A percentile compares a stretch with the other conserved stretches of the same genome.
Evolutionary conservation across 1,139 yeast species (phyloP).

Genomic region (Geotrichum candidum): DNA sequence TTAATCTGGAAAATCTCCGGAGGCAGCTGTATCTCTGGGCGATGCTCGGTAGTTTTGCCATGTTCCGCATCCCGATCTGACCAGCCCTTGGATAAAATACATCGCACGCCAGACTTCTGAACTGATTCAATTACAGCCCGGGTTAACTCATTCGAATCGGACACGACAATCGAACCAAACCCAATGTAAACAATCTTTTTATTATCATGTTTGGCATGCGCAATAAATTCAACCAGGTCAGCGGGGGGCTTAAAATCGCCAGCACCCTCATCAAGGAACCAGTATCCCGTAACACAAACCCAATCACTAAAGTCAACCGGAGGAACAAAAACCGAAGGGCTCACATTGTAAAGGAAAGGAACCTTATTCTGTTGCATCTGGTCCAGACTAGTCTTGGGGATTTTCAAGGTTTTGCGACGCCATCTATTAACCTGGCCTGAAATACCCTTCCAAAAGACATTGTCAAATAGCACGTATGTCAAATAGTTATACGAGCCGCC

Average conservation of each 20-base stretch:
- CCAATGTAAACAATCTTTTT: conserved; percentile 86
- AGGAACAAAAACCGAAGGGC: conserved; percentile 85
- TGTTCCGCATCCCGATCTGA: conserved; percentile 53
- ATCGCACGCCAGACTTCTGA: conserved; percentile 67
- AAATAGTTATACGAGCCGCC: conserved; percentile 90
- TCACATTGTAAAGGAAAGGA: conserved; percentile 84
- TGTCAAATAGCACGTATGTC: conserved; percentile 89
- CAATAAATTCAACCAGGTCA: conserved; percentile 54
- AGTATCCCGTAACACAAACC: conserved; percentile 91
- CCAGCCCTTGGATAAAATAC: conserved; percentile 93
- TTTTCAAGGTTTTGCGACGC: conserved; percentile 61
- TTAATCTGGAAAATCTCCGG: conserved; percentile 63
- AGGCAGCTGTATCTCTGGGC: conserved; percentile 57
- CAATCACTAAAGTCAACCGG: conserved; percentile 91
- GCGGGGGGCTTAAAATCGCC: conserved; percentile 56
- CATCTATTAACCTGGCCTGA: conserved; percentile 83
- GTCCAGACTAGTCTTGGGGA: conserved; percentile 65
- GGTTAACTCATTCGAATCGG: conserved; percentile 72
- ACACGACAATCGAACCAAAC: conserved; percentile 90
- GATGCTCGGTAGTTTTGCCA: conserved; percentile 35
- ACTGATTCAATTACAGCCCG: conserved; percentile 76
- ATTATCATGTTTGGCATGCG: conserved; percentile 51
- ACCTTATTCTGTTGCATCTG: conserved; percentile 68
- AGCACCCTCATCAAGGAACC: conserved; percentile 76
- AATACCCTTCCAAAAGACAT: conserved; percentile 89